Evolutionary conservation across 768 basidiomycete species (phyloP).

Genomic region (Rhodotorula babjevae): DNA sequence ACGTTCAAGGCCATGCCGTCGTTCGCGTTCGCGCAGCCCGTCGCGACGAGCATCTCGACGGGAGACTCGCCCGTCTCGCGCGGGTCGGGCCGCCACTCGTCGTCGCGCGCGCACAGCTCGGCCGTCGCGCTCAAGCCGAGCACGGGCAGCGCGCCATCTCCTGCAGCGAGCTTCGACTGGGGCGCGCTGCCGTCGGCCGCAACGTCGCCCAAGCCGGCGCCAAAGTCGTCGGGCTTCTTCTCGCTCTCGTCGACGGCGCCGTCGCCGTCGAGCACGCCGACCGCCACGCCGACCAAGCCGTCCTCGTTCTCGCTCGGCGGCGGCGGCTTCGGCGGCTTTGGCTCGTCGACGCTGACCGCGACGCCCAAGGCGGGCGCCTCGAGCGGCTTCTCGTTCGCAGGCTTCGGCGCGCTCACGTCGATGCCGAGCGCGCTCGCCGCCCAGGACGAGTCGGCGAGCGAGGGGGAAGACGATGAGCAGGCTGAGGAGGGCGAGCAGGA

Average conservation of each 20-base stretch:
- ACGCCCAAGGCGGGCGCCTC: background rate
- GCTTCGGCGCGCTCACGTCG: background rate
- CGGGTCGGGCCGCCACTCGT: slow-evolving; percentile 3
- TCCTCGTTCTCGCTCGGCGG: background rate
- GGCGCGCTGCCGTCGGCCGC: slow-evolving; percentile 9
- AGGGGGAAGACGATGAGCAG: background rate
- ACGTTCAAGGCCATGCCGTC: slow-evolving; percentile 13
- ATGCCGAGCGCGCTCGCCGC: background rate
- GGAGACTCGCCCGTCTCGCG: slow-evolving; percentile 2
- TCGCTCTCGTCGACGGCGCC: background rate
- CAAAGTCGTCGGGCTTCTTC: background rate
- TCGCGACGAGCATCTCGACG: background rate
- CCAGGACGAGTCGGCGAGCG: background rate
- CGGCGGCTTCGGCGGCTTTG: background rate
- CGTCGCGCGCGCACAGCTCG: slow-evolving; percentile 13
- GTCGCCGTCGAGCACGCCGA: background rate
- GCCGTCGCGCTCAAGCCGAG: slow-evolving; percentile 25
- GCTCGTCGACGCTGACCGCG: background rate
- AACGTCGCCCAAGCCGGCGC: background rate
- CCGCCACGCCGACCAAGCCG: background rate
- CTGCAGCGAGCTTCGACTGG: slow-evolving; percentile 25
- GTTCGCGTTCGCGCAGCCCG: background rate
- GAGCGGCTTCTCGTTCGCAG: background rate
- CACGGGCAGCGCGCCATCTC: background rate
- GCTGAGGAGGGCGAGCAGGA: background rate